Percentiles rank a stretch among this genome's conserved stretches.
phyloP scores from a whole-genome alignment of 108 stramenopile genomes.

The Nitzschia putrida region DNA sequence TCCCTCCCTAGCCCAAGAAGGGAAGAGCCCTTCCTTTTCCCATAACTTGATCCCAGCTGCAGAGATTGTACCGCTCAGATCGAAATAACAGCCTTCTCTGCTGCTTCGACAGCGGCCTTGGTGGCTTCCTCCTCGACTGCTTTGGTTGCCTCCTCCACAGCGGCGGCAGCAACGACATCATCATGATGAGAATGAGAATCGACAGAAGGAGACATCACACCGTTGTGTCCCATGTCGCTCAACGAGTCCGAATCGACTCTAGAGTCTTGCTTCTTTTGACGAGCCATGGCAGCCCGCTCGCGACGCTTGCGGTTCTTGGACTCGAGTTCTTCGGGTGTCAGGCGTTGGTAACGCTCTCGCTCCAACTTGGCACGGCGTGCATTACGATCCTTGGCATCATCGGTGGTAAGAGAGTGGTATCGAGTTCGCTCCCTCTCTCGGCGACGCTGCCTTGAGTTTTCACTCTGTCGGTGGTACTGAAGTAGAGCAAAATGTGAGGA shows the following conservation, averaged over 20 bases:
- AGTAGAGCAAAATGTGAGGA: not conserved
- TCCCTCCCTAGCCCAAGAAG: too few relatives aligned
- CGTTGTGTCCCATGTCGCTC: not conserved
- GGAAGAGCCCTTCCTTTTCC: too few relatives aligned
- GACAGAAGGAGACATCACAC: not conserved
- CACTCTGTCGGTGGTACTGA: slow-evolving; percentile 78
- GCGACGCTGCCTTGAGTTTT: slow-evolving; percentile 63
- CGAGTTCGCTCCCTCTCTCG: slow-evolving; percentile 74
- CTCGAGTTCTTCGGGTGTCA: slow-evolving; percentile 67
- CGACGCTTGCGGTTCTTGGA: slow-evolving; percentile 71
- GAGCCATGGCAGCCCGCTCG: slow-evolving; percentile 68
- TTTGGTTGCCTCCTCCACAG: slow-evolving; percentile 9
- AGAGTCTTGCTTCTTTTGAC: slow-evolving; percentile 39
- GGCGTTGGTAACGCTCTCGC: slow-evolving; percentile 77
- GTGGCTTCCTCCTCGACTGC: slow-evolving; percentile 18
- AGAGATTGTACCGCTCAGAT: not conserved
- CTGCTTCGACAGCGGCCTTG: slow-evolving; percentile 37
- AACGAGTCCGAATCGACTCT: slow-evolving; percentile 7
- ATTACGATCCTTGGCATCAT: slow-evolving; percentile 65
- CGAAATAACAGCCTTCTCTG: slow-evolving; percentile 27
- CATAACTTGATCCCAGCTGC: too few relatives aligned
- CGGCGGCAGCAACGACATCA: slow-evolving; percentile 15
- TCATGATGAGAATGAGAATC: not conserved
- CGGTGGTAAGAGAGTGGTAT: slow-evolving; percentile 64
- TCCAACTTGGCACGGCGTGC: slow-evolving; percentile 78